A percentile compares a stretch with the other conserved stretches of the same genome.
Evolutionary conservation across 441 rosid genomes (phyloP).

Genomic region (Gossypium aridum): DNA sequence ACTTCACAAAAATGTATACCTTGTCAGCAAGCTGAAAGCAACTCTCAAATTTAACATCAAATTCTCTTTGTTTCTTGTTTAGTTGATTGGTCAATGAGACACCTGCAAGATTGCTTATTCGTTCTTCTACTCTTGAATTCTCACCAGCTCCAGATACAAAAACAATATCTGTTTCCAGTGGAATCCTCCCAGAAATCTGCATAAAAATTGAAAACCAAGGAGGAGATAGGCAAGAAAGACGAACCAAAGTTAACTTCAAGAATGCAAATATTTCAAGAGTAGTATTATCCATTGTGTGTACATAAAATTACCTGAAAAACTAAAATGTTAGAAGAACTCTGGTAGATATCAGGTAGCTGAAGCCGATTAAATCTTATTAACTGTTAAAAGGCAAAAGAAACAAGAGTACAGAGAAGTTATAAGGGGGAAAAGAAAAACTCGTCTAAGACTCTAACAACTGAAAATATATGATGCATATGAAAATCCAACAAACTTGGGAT

Average conservation of each 20-base stretch:
- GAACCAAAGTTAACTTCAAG: constrained; percentile 3
- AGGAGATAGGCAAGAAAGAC: constrained; percentile 5
- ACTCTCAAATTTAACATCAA: constrained; percentile 59
- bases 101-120: constrained; percentile 73
- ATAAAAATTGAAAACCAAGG: constrained; percentile 9
- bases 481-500: constrained; percentile 51
- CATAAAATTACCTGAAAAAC: constrained; percentile 72
- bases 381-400: constrained; percentile 35
- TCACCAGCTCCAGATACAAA: constrained; percentile 67
- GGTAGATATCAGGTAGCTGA: constrained; percentile 67
- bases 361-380: constrained; percentile 51
- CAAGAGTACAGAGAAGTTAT: constrained; percentile 10
- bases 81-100: constrained; percentile 48
- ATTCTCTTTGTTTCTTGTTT: constrained; percentile 53
- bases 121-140: constrained; percentile 55
- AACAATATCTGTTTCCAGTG: constrained; percentile 67
- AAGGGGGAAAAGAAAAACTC: background rate
- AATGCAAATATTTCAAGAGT: constrained; percentile 3
- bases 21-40: constrained; percentile 56
- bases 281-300: background rate
- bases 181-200: constrained; percentile 79
- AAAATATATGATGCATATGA: background rate
- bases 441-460: background rate
- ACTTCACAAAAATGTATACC: constrained; percentile 37
- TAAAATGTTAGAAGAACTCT: constrained; percentile 65